Evolutionary conservation across 305 asterid species (phyloP).

Genomic region (Withania somnifera): DNA sequence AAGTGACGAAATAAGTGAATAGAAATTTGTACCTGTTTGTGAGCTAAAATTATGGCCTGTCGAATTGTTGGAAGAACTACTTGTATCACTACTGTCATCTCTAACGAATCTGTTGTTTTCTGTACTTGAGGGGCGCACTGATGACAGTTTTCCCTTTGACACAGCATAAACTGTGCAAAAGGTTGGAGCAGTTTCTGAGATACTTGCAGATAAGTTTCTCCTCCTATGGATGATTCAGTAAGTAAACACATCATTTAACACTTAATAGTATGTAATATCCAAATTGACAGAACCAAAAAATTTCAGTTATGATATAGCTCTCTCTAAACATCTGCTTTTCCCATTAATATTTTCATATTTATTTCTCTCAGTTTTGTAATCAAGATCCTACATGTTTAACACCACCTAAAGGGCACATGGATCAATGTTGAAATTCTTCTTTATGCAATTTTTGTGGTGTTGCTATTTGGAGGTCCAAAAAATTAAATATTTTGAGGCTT

Average conservation of each 20-base stretch:
- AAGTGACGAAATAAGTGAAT: background rate
- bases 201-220: conserved; percentile 40
- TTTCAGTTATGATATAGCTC: background rate
- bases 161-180: conserved; percentile 66
- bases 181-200: conserved; percentile 42
- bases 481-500: background rate
- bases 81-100: conserved; percentile 35
- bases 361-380: background rate
- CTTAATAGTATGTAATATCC: background rate
- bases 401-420: background rate
- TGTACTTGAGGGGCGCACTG: conserved; percentile 58
- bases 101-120: conserved; percentile 29
- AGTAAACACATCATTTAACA: background rate
- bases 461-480: background rate
- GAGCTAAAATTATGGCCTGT: conserved; percentile 34
- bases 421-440: no score
- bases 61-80: conserved; percentile 36
- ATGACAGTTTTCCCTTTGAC: conserved; percentile 65
- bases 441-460: background rate
- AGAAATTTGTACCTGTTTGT: conserved; percentile 28
- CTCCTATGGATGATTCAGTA: conserved; percentile 32
- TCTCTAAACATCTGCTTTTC: background rate
- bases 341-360: background rate
- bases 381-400: no score
- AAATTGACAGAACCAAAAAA: background rate